These are phyloP conservation scores for Podospora didyma DNA, from an alignment of 495 filamentous ascomycete species.

Conservation along the genomic window DNA sequence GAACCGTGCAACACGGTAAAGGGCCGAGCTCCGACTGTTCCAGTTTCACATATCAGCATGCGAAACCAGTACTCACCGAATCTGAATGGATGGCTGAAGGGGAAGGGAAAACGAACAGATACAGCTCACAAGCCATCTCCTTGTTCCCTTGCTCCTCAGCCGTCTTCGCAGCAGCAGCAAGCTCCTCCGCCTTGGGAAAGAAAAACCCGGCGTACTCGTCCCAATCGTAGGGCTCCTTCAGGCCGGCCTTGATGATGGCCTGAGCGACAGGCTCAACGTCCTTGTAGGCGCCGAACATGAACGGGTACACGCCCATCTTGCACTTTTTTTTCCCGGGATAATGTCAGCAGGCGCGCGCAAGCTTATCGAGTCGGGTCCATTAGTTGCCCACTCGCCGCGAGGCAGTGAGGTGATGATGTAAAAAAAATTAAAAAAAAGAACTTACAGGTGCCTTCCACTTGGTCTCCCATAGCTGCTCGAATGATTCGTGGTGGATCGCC, in stretches of 20 bases:
- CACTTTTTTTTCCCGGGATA: slow-evolving; percentile 8
- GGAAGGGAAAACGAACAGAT: slow-evolving; percentile 24
- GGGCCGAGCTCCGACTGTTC: slow-evolving; percentile 51
- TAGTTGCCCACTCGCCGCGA: no score
- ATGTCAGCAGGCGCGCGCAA: neutral
- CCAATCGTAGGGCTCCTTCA: slow-evolving; percentile 40
- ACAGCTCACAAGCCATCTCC: slow-evolving; percentile 56
- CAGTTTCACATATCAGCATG: neutral
- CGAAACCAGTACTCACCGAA: neutral
- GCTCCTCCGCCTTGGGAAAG: slow-evolving; percentile 53
- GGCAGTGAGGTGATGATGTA: no score
- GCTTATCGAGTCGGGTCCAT: neutral
- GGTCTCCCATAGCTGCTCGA: slow-evolving; percentile 66
- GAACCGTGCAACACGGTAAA: slow-evolving; percentile 70
- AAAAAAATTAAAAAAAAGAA: neutral
- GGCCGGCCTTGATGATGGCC: slow-evolving; percentile 48
- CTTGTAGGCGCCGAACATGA: slow-evolving; percentile 59
- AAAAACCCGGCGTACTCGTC: slow-evolving; percentile 61
- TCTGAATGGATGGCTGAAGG: no score
- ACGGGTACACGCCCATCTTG: slow-evolving; percentile 64
- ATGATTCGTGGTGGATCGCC: slow-evolving; percentile 56
- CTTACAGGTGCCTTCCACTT: slow-evolving; percentile 66
- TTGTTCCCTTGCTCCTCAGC: slow-evolving; percentile 40
- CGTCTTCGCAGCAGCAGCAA: slow-evolving; percentile 44
- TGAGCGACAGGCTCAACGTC: slow-evolving; percentile 67